A percentile compares a stretch with the other conserved stretches of the same genome.
Conservation (phyloP, 331 rosid genomes). For the Pyracantha coccinea region DNA sequence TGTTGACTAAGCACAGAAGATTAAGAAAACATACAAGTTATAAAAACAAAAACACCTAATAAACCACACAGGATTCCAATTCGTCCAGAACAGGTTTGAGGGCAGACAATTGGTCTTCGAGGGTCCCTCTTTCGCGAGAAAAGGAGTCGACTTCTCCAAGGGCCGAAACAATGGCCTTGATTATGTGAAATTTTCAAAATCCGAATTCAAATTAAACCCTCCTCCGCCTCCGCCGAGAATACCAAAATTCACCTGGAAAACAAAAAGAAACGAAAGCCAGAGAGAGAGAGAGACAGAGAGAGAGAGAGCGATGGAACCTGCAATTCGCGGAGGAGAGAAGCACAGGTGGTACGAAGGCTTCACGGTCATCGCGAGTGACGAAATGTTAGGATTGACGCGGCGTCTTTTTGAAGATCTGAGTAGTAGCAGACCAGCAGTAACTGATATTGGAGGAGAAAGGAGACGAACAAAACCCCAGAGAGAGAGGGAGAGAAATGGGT, state of each 20-base stretch:
- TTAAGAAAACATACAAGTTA: not conserved
- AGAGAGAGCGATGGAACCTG: slow-evolving; percentile 54
- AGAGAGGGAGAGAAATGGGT: not conserved
- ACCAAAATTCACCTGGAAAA: not conserved
- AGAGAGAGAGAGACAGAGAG: not conserved
- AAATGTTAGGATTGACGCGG: not conserved
- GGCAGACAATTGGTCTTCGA: slow-evolving; percentile 58
- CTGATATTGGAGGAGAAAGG: not conserved
- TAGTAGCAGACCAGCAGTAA: not conserved
- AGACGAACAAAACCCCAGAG: slow-evolving; percentile 5
- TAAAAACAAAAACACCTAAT: not conserved
- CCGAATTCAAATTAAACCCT: not conserved
- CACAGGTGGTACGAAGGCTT: slow-evolving; percentile 60
- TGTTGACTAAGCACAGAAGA: not conserved
- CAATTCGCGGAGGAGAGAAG: slow-evolving; percentile 78
- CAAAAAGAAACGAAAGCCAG: not conserved
- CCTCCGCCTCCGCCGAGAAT: too few relatives aligned
- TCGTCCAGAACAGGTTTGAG: slow-evolving; percentile 58
- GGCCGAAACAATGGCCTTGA: slow-evolving; percentile 34
- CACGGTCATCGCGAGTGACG: slow-evolving; percentile 19
- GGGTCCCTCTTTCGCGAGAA: slow-evolving; percentile 59
- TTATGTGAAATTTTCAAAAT: slow-evolving; percentile 19
- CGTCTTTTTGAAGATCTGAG: not conserved
- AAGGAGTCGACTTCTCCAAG: slow-evolving; percentile 45
- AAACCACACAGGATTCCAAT: slow-evolving; percentile 10